Base-by-base conservation (phyloP, 192 early-diverging fungal species). In the Umbelopsis sp. region DNA sequence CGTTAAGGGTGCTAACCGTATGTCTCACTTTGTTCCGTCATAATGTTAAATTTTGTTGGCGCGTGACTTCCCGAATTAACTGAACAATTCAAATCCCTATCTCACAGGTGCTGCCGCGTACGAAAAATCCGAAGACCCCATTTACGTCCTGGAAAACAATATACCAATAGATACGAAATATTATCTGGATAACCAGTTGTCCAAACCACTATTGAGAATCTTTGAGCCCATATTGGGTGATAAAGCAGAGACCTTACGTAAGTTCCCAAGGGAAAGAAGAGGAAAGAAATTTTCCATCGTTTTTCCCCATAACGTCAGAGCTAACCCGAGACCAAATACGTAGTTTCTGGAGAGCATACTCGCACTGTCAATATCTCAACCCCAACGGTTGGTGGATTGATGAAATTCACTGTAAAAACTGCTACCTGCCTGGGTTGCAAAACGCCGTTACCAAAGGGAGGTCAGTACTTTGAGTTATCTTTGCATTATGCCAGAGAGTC, bases 61-160 rank as follows among this genome's bases (percentile, higher is more conserved):
- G 30, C 46, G 49, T 9, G n/a, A 46, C 49, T 45, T 16, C 25
- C 15, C 21, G 10, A 25, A 22, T 44, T 49, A 37, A 16, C 27
- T 10, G 3, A 21, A 58, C 5, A 41, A 35, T 18, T 5, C 18
- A 58, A 20, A n/a, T n/a, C n/a, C 25, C 46, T 25, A 21, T 79
- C 20, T 1, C 35, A 61, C 25, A 61, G 55, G 89, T 64, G 89
- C 94, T 11, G 91, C 94, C 44, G 94, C 96, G 9, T 98, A 98
- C 72, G 97, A 99, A 68, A 96, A 97, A 72, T 95, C 97, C 1
- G 97, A 99, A 77, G 97, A 99, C 74, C 97, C 97, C 22, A 91
- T 99, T 49, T 97, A 91, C 74, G 97, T 98, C n/a, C 87, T 99
- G 46, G 97, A 99, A 52, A 93, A 99, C 78, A 99, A 96, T 78